Percentiles rank a stretch among this genome's conserved stretches.
phyloP scores from a whole-genome alignment of 2,329 filamentous ascomycete genomes.

The Colletotrichum ledebouriae region DNA sequence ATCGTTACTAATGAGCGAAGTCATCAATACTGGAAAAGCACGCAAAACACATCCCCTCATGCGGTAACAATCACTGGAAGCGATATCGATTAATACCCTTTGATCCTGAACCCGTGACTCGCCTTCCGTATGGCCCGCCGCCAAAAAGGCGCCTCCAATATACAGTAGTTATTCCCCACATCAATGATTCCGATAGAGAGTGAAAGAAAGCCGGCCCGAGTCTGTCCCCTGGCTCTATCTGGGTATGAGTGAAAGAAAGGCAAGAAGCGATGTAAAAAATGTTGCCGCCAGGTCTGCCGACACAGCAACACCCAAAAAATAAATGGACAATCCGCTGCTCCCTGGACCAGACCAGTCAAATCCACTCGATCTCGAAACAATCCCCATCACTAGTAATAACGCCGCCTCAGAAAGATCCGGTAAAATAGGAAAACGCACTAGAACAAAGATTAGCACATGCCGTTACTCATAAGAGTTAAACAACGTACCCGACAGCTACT shows the following conservation, averaged over 20 bases:
- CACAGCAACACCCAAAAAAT: conserved; percentile 25
- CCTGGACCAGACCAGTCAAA: conserved; percentile 28
- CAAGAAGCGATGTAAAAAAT: conserved; percentile 37
- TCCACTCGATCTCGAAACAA: conserved; percentile 10
- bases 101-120: conserved; percentile 23
- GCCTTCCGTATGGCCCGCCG: conserved; percentile 13
- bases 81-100: conserved; percentile 32
- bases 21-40: not conserved
- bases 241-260: conserved; percentile 44
- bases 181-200: conserved; percentile 33
- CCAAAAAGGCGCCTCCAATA: conserved; percentile 31
- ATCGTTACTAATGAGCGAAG: conserved; percentile 12
- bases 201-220: conserved; percentile 41
- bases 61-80: conserved; percentile 18
- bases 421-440: conserved; percentile 65
- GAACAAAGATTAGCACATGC: not conserved
- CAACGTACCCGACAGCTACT: conserved; percentile 82
- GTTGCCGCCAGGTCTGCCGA: conserved; percentile 32
- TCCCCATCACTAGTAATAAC: not conserved
- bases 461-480: not conserved
- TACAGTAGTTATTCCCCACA: conserved; percentile 38
- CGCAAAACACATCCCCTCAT: not conserved
- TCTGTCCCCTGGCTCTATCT: conserved; percentile 37
- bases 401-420: conserved; percentile 60
- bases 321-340: conserved; percentile 26